phyloP scores from a whole-genome alignment of 139 green algal genomes.

The Parachlorella kessleri region DNA sequence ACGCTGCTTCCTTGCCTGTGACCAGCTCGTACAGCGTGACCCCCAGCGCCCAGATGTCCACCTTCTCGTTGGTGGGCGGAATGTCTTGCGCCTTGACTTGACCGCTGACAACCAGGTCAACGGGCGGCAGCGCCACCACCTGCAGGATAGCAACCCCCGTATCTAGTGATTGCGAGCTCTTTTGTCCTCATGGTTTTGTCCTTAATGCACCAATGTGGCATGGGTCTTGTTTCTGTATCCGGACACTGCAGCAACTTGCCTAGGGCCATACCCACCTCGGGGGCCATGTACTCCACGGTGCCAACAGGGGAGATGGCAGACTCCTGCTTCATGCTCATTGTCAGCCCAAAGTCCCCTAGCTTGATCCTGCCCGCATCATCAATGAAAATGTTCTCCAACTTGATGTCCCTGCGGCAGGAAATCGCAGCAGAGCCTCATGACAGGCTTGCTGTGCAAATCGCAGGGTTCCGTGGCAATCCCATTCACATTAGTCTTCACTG shows the following conservation, averaged over 20 bases:
- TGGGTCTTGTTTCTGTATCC: no score
- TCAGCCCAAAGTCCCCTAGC: constrained; percentile 74
- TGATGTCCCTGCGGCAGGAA: constrained; percentile 62
- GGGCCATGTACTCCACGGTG: constrained; percentile 85
- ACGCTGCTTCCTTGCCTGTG: constrained; percentile 55
- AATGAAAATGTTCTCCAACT: constrained; percentile 85
- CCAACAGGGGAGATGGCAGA: constrained; percentile 71
- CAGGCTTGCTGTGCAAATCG: no score
- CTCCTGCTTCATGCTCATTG: constrained; percentile 69
- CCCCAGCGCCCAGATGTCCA: constrained; percentile 79
- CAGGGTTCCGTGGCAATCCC: no score
- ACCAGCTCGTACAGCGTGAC: constrained; percentile 80
- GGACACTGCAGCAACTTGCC: neutral
- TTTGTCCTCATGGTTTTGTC: no score
- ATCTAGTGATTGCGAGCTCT: no score
- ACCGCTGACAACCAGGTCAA: constrained; percentile 59
- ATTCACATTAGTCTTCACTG: no score
- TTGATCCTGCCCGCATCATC: constrained; percentile 43
- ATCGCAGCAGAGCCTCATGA: neutral
- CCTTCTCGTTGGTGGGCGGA: constrained; percentile 59
- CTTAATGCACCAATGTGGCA: neutral
- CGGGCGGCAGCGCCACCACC: constrained; percentile 58
- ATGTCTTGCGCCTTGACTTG: constrained; percentile 49
- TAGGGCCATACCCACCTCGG: constrained; percentile 52
- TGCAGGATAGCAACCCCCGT: no score